Conservation (phyloP, 495 filamentous ascomycete species). For the Monascus purpureus region DNA sequence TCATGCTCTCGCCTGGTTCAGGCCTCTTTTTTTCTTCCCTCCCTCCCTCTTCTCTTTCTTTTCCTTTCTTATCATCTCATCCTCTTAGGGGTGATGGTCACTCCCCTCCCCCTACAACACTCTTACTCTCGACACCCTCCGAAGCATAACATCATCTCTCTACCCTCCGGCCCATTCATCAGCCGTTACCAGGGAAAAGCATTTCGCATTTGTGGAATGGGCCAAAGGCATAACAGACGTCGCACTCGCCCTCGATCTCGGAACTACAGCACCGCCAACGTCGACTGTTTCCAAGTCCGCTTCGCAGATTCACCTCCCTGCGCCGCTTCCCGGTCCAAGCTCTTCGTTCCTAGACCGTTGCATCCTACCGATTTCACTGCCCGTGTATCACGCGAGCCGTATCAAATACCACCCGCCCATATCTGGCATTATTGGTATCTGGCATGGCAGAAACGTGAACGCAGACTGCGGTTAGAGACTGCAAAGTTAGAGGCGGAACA, state of each 20-base stretch:
- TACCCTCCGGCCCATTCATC: not conserved
- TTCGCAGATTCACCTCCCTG: not conserved
- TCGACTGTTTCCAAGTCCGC: not conserved
- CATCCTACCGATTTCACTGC: slow-evolving; percentile 4
- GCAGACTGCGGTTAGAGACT: slow-evolving; percentile 9
- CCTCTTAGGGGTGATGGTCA: slow-evolving; percentile 33
- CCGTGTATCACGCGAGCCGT: slow-evolving; percentile 7
- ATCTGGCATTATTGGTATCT: slow-evolving; percentile 29
- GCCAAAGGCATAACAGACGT: slow-evolving; percentile 35
- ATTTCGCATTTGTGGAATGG: slow-evolving; percentile 18
- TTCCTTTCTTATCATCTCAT: slow-evolving; percentile 23
- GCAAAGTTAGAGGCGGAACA: slow-evolving; percentile 21
- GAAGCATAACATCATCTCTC: not conserved
- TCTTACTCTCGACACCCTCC: slow-evolving; percentile 2
- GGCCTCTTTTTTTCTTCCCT: not conserved
- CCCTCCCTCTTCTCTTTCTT: not conserved
- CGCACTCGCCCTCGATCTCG: slow-evolving; percentile 30
- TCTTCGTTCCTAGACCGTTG: not conserved
- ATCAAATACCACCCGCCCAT: slow-evolving; percentile 18
- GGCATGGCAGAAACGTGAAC: slow-evolving; percentile 24
- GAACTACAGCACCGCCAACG: slow-evolving; percentile 10
- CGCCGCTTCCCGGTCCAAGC: not conserved
- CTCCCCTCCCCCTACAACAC: slow-evolving; percentile 4
- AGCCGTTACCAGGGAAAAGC: not conserved
- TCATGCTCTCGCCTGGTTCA: not conserved